A percentile compares a stretch with the other conserved stretches of the same genome.
Conservation (phyloP, 495 filamentous ascomycete genomes). For the Tuber microsphaerosporum region DNA sequence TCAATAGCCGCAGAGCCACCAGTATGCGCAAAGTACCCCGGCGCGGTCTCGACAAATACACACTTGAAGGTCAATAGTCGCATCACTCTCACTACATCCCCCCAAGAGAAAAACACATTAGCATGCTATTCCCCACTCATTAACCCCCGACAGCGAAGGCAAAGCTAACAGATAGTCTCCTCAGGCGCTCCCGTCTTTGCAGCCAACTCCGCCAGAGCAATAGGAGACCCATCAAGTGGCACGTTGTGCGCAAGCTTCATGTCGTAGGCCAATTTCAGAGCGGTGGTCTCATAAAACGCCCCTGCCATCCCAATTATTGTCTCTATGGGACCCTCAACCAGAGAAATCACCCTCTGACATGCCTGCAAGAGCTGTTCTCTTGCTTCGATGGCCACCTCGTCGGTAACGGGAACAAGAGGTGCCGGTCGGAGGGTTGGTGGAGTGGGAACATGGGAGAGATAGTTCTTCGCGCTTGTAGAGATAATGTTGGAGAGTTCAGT, state of each 20-base stretch:
- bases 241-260: conserved; percentile 9
- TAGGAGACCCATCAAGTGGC: conserved; percentile 3
- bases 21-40: conserved; percentile 11
- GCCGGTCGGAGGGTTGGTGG: conserved; percentile 10
- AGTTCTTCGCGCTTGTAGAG: conserved; percentile 2
- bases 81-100: conserved; percentile 3
- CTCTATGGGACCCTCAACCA: conserved; percentile 7
- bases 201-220: conserved; percentile 8
- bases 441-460: background rate
- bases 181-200: conserved; percentile 3
- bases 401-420: conserved; percentile 3
- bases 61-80: conserved; percentile 5
- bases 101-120: background rate
- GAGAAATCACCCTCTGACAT: conserved; percentile 10
- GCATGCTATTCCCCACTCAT: background rate
- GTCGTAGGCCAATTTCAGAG: conserved; percentile 3
- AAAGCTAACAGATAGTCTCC: conserved; percentile 2
- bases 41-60: conserved; percentile 12
- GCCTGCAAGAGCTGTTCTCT: conserved; percentile 8
- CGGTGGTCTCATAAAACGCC: background rate
- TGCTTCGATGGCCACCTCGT: conserved; percentile 3
- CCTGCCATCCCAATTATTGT: background rate
- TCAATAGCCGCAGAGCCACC: background rate
- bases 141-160: background rate
- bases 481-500: conserved; percentile 9